Base-by-base conservation (phyloP, 495 filamentous ascomycete genomes). In the Evansstolkia leycettana region DNA sequence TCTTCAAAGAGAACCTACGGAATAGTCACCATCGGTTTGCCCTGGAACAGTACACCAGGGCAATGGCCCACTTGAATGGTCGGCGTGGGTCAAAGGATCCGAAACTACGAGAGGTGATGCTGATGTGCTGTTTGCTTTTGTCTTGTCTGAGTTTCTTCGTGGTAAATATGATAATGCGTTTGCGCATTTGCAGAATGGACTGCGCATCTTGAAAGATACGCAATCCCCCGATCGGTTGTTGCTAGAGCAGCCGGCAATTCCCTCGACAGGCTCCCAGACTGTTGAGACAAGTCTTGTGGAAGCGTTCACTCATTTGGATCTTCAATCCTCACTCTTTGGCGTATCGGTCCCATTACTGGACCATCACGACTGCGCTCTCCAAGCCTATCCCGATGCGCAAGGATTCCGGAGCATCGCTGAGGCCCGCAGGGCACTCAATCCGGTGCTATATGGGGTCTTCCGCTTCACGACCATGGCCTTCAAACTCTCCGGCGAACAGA, bases 111-210 rank as follows among this genome's bases (percentile, higher is more conserved):
- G 42, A 46, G 7, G 42, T 52, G 10, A 30, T 41, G 8, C 24
- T 52, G 25, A 37, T 40, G 2, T 46, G 49, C 34, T 52, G 45
- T 32, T 31, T 52, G 7, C 29, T 52, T 2, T 52, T 48, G 40
- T 52, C n/a, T 10, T 41, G 2, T 37, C 38, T 31, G 49, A 52
- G 17, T 25, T 46, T 13, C 7, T 43, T 4, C 41, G 49, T 8
- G 49, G 49, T 20, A 36, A 43, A 7, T 52, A 48, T 33, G 34
- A 48, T 14, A 17, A 28, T 1, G 49, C 45, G 1, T 37, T 48
- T 11, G 1, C 32, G 11, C 49, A 52, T 38, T 31, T 52, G 1
- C 31, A 30, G 12, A 29, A 40, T 17, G 49, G 49, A 2, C 16
- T 46, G 2, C 12, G 20, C 1, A 46, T 52, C 12, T 5, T 52